A percentile compares a stretch with the other conserved stretches of the same genome.
phyloP scores from a whole-genome alignment of 2,329 filamentous ascomycete species.

The Orbilia brochopaga region DNA sequence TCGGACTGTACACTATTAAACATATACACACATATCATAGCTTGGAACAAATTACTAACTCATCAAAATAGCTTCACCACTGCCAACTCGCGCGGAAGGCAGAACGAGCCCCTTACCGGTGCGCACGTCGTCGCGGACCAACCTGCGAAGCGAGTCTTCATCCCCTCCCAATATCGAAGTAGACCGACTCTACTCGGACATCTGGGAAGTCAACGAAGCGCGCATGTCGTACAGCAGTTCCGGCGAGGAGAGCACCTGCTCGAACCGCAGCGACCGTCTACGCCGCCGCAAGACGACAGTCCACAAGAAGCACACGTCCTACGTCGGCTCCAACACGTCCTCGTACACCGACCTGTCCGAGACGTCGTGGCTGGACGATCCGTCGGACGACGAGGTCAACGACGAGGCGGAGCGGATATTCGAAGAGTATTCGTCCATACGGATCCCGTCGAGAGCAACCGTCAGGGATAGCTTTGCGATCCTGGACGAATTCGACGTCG shows the following conservation, averaged over 20 bases:
- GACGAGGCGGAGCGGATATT: slow-evolving; percentile 45
- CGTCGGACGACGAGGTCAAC: slow-evolving; percentile 44
- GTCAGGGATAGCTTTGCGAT: slow-evolving; percentile 25
- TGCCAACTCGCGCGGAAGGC: slow-evolving; percentile 16
- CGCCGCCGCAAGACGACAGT: slow-evolving; percentile 37
- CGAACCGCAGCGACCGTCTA: slow-evolving; percentile 24
- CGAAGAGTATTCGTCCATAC: slow-evolving; percentile 33
- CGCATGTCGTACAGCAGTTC: slow-evolving; percentile 39
- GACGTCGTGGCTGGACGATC: slow-evolving; percentile 46
- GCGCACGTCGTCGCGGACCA: not conserved
- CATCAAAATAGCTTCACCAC: slow-evolving; percentile 13
- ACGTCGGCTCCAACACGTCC: slow-evolving; percentile 7
- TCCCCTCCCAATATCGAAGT: slow-evolving; percentile 28
- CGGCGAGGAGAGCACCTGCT: slow-evolving; percentile 37
- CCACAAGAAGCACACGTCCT: slow-evolving; percentile 29
- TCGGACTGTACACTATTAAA: too few relatives aligned
- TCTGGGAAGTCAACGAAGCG: slow-evolving; percentile 32
- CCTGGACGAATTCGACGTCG: slow-evolving; percentile 31
- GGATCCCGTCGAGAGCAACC: not conserved
- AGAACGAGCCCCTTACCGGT: slow-evolving; percentile 5
- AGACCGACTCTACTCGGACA: slow-evolving; percentile 43
- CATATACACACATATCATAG: too few relatives aligned
- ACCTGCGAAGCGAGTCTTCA: slow-evolving; percentile 3
- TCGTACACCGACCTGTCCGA: slow-evolving; percentile 29
- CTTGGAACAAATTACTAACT: too few relatives aligned